Percentiles rank a stretch among this genome's conserved stretches.
These are phyloP conservation scores for Cladochytrium replicatum DNA, from an alignment of 192 early-diverging fungal species.

Conservation along the genomic window DNA sequence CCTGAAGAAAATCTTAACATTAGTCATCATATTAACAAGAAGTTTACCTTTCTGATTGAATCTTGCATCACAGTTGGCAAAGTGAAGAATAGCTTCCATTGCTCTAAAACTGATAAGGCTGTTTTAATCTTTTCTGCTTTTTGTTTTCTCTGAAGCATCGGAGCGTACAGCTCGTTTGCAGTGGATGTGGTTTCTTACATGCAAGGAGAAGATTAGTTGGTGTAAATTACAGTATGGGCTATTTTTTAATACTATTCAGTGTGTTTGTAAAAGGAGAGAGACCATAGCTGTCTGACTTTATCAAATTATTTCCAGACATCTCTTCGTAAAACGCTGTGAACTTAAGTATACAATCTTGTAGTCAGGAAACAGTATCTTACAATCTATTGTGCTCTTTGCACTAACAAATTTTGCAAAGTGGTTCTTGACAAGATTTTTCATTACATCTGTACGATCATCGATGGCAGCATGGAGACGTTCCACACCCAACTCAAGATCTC, in stretches of 20 bases:
- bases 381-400: slow-evolving; percentile 91
- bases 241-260: slow-evolving; percentile 45
- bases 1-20: slow-evolving; percentile 24
- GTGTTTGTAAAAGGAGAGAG: slow-evolving; percentile 58
- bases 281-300: slow-evolving; percentile 69
- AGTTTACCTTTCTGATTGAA: slow-evolving; percentile 61
- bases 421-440: slow-evolving; percentile 83
- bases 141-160: slow-evolving; percentile 70
- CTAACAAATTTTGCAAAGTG: slow-evolving; percentile 96
- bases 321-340: slow-evolving; percentile 63
- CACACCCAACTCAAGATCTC: slow-evolving; percentile 70
- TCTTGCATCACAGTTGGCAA: slow-evolving; percentile 81
- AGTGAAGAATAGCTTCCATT: slow-evolving; percentile 96
- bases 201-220: slow-evolving; percentile 1
- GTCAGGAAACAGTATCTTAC: slow-evolving; percentile 28
- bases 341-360: background rate
- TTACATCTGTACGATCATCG: slow-evolving; percentile 70
- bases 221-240: background rate
- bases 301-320: slow-evolving; percentile 77
- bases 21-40: background rate
- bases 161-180: slow-evolving; percentile 76
- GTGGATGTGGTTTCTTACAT: slow-evolving; percentile 44
- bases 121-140: slow-evolving; percentile 85
- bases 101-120: slow-evolving; percentile 82
- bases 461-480: slow-evolving; percentile 59